phyloP scores from a whole-genome alignment of 495 filamentous ascomycete species.

The Staphylotrichum tortipilum region DNA sequence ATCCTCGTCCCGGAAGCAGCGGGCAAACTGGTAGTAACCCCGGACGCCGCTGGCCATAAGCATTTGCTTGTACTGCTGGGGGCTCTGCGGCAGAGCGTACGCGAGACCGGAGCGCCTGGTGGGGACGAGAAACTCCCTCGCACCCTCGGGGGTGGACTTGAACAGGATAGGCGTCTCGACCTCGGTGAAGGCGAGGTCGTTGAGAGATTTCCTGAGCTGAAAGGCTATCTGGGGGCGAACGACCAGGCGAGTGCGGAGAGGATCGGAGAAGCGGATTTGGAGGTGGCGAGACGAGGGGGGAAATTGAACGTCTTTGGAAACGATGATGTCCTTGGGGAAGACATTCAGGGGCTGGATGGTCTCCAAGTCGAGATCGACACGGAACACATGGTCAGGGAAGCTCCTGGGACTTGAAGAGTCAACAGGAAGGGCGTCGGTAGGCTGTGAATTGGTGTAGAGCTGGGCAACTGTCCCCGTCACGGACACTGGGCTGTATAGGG shows the following conservation, averaged over 20 bases:
- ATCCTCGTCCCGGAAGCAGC: conserved; percentile 94
- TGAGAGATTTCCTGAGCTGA: conserved; percentile 48
- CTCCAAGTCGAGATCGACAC: conserved; percentile 36
- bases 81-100: conserved; percentile 91
- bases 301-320: conserved; percentile 62
- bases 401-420: background rate
- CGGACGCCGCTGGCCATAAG: conserved; percentile 83
- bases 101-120: conserved; percentile 62
- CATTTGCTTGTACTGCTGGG: conserved; percentile 98
- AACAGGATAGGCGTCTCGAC: conserved; percentile 91
- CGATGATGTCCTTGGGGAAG: conserved; percentile 67
- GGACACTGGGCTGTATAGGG: conserved; percentile 32
- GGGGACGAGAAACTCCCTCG: conserved; percentile 90
- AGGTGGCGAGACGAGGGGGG: conserved; percentile 69
- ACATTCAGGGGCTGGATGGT: conserved; percentile 61
- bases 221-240: conserved; percentile 44
- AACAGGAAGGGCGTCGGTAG: background rate
- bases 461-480: conserved; percentile 26
- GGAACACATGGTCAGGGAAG: conserved; percentile 11
- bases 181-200: conserved; percentile 53
- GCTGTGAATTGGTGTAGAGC: background rate
- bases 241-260: conserved; percentile 53
- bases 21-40: conserved; percentile 84
- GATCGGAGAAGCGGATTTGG: conserved; percentile 63
- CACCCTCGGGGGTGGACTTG: conserved; percentile 95